phyloP scores from a whole-genome alignment of 345 rosid species.

The Eucalyptus curtisii region DNA sequence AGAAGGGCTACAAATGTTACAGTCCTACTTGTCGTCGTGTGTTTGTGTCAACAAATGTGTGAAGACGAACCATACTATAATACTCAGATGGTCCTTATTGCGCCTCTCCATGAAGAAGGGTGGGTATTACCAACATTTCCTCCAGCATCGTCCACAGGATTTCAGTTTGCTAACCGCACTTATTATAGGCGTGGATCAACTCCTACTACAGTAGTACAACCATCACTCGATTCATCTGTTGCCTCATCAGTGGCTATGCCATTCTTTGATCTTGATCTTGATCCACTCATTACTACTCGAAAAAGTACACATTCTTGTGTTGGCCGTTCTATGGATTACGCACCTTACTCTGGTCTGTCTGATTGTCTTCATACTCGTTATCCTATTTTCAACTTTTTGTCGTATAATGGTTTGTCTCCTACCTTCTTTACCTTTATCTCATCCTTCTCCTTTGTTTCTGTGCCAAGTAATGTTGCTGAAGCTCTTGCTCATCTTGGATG shows the following conservation, averaged over 20 bases:
- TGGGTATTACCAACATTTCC: not conserved
- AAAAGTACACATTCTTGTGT: no score
- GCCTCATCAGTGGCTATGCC: not conserved
- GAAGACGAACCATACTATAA: not conserved
- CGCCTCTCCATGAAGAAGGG: not conserved
- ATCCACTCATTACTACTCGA: not conserved
- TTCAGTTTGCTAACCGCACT: not conserved
- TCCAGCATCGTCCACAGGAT: fast-evolving
- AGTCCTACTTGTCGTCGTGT: not conserved
- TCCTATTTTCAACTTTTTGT: not conserved
- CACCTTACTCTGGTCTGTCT: not conserved
- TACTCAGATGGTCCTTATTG: not conserved
- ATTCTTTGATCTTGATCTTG: not conserved
- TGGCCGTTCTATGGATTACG: no score
- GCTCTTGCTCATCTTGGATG: not conserved
- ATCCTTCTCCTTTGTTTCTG: not conserved
- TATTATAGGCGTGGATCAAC: fast-evolving
- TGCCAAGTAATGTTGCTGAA: not conserved
- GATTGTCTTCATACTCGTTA: fast-evolving
- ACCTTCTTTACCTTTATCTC: not conserved
- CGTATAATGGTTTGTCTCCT: not conserved
- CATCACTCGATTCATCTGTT: no score
- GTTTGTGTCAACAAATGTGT: not conserved
- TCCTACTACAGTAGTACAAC: not conserved
- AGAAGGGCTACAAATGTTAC: not conserved